A percentile compares a stretch with the other conserved stretches of the same genome.
Conservation (phyloP, 371 early-diverging fungal species). For the Mortierella sp. region DNA sequence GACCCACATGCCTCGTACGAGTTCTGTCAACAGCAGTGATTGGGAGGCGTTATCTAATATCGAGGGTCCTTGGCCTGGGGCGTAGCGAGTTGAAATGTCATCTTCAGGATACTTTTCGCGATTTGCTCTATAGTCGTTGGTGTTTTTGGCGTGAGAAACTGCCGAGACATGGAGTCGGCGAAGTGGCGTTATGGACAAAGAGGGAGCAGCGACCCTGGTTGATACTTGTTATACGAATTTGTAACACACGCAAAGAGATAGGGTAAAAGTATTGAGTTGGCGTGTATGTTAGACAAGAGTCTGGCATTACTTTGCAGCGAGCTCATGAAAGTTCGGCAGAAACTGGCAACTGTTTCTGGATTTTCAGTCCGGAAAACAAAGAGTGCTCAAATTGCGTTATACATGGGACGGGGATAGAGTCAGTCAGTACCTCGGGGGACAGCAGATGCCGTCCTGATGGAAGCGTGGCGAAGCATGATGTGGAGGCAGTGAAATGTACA, state of each 20-base stretch:
- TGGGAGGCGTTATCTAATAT: constrained; percentile 83
- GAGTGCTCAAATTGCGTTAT: too few relatives aligned
- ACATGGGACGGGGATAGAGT: not conserved
- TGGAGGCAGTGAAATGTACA: not conserved
- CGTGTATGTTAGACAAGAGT: constrained; percentile 3
- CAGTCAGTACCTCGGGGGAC: constrained; percentile 13
- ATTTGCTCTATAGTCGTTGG: constrained; percentile 50
- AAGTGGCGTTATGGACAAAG: too few relatives aligned
- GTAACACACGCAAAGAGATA: too few relatives aligned
- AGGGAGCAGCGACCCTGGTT: too few relatives aligned
- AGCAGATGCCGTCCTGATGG: constrained; percentile 17
- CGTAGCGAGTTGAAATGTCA: constrained; percentile 47
- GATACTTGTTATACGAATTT: too few relatives aligned
- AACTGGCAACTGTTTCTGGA: too few relatives aligned
- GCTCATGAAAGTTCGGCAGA: too few relatives aligned
- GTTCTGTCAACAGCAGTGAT: constrained; percentile 90
- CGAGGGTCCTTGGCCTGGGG: constrained; percentile 47
- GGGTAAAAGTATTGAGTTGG: too few relatives aligned
- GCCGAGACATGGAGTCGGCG: constrained; percentile 43
- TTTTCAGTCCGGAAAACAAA: too few relatives aligned
- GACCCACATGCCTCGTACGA: constrained; percentile 92
- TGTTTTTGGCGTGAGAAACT: constrained; percentile 24
- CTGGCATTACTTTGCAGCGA: not conserved
- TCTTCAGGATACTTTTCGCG: constrained; percentile 49
- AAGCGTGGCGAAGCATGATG: constrained; percentile 14